A percentile compares a stretch with the other conserved stretches of the same genome.
Evolutionary conservation across 305 asterid genomes (phyloP).

Genomic region (Rubia balearica): DNA sequence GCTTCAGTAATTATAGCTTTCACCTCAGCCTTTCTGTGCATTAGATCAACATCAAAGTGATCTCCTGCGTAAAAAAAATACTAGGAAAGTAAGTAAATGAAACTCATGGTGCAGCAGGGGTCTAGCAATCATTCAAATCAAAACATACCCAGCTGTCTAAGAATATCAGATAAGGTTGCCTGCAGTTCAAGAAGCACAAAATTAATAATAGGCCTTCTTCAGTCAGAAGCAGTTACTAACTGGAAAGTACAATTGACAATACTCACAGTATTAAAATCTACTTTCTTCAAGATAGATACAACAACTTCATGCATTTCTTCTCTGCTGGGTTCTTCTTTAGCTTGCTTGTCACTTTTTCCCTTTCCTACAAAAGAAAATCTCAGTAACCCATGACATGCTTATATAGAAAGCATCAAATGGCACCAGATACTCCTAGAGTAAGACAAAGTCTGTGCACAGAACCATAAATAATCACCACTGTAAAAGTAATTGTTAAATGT

Average conservation of each 20-base stretch:
- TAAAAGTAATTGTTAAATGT: background rate
- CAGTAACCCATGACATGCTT: no score
- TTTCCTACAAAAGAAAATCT: constrained; percentile 29
- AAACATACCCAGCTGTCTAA: constrained; percentile 65
- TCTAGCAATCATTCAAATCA: constrained; percentile 8
- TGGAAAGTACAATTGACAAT: no score
- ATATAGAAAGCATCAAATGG: background rate
- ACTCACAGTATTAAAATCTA: no score
- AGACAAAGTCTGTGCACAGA: background rate
- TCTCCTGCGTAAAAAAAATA: constrained; percentile 32
- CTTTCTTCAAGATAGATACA: no score
- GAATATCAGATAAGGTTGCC: constrained; percentile 83
- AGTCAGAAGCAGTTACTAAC: no score
- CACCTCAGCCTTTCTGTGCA: constrained; percentile 39
- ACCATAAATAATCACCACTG: background rate
- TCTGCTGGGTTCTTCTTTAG: constrained; percentile 19
- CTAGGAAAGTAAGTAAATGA: constrained; percentile 12
- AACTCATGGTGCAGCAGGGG: background rate
- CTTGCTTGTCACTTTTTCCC: constrained; percentile 32
- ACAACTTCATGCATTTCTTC: background rate
- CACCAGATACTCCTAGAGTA: background rate
- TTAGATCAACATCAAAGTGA: constrained; percentile 45
- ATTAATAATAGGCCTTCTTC: no score
- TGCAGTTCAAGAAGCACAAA: constrained; percentile 37
- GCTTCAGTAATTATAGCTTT: constrained; percentile 41